These are phyloP conservation scores for Chalciporus piperatus DNA, from an alignment of 768 basidiomycete species.

Conservation along the genomic window DNA sequence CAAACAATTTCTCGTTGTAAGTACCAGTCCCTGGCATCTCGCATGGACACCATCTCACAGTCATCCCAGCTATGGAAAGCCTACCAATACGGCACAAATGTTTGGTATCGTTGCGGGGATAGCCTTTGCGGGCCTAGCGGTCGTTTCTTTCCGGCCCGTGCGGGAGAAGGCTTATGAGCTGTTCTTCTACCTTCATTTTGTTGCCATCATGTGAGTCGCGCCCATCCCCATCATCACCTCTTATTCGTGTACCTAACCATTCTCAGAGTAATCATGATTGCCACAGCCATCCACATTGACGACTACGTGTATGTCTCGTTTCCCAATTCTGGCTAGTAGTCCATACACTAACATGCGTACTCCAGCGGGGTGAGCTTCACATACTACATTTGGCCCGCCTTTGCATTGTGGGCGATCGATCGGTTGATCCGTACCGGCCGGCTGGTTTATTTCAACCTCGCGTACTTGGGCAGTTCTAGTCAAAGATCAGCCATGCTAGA, in stretches of 20 bases:
- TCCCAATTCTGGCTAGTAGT: slow-evolving; percentile 2
- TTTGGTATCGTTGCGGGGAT: slow-evolving; percentile 36
- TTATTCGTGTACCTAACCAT: slow-evolving; percentile 20
- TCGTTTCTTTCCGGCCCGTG: slow-evolving; percentile 50
- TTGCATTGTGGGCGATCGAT: slow-evolving; percentile 55
- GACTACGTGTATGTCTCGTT: slow-evolving; percentile 29
- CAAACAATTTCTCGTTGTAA: slow-evolving; percentile 11
- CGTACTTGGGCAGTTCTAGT: slow-evolving; percentile 28
- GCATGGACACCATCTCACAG: background rate
- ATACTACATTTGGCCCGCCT: slow-evolving; percentile 46
- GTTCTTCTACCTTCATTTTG: slow-evolving; percentile 48
- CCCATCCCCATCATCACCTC: background rate
- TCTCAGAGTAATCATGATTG: slow-evolving; percentile 29
- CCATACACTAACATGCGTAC: background rate
- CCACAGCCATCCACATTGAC: slow-evolving; percentile 41
- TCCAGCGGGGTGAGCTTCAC: slow-evolving; percentile 18
- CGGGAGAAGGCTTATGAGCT: slow-evolving; percentile 47
- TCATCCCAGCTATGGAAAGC: slow-evolving; percentile 1
- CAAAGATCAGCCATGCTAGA: slow-evolving; percentile 25
- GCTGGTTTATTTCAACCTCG: slow-evolving; percentile 41
- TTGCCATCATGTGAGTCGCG: slow-evolving; percentile 36
- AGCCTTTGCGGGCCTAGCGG: slow-evolving; percentile 37
- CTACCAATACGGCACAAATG: slow-evolving; percentile 11
- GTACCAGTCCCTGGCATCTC: background rate
- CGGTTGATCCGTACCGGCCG: slow-evolving; percentile 43